Conservation (phyloP, 169 alveolate genomes). For the Plasmodium gaboni region DNA sequence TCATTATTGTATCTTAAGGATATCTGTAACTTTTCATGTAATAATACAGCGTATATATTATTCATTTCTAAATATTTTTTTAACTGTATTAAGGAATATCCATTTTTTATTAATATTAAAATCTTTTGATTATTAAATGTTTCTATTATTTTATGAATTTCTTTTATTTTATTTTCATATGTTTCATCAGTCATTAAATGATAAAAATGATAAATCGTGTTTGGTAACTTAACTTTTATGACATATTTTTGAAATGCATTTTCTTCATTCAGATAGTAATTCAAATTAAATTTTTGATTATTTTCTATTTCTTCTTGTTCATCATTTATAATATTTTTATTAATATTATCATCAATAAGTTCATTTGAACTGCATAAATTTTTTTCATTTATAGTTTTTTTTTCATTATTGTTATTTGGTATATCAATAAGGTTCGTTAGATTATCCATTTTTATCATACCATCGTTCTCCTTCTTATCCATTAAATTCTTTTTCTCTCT, state of each 20-base stretch:
- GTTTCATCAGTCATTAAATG: slow-evolving; percentile 29
- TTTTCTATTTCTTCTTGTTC: neutral
- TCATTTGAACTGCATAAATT: neutral
- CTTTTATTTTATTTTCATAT: slow-evolving; percentile 42
- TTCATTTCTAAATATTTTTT: slow-evolving; percentile 34
- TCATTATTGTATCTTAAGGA: slow-evolving; percentile 38
- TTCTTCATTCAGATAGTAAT: slow-evolving; percentile 13
- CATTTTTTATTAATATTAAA: slow-evolving; percentile 60
- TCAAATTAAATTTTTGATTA: neutral
- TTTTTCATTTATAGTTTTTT: neutral
- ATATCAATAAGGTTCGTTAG: neutral
- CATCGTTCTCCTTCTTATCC: neutral
- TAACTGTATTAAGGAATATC: slow-evolving; percentile 33
- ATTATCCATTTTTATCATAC: neutral
- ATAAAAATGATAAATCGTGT: slow-evolving; percentile 53
- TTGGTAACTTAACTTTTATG: slow-evolving; percentile 54
- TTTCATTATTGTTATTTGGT: neutral
- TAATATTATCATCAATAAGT: neutral
- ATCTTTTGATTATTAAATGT: slow-evolving; percentile 37
- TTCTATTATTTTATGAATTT: slow-evolving; percentile 39
- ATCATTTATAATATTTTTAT: neutral
- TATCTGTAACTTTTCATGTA: slow-evolving; percentile 66
- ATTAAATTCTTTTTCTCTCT: slow-evolving; percentile 19
- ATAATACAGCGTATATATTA: slow-evolving; percentile 29
- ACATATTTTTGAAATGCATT: slow-evolving; percentile 45